These are phyloP conservation scores for Meira miltonrushii DNA, from an alignment of 1,284 basidiomycete genomes.

Conservation along the genomic window DNA sequence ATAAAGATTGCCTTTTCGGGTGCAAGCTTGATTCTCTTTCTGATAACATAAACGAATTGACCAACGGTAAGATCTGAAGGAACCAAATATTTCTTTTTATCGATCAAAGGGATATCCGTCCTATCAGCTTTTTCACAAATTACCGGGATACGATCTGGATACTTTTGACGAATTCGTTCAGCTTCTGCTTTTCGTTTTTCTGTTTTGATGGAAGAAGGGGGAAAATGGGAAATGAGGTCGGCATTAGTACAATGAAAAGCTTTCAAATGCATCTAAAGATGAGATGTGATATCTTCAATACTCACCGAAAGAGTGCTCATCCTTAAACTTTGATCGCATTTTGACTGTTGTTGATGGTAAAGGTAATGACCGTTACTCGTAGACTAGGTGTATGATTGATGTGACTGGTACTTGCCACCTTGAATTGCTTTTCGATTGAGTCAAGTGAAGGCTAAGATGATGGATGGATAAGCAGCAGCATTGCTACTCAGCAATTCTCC, in stretches of 20 bases:
- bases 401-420: too few relatives aligned
- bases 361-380: too few relatives aligned
- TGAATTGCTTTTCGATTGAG: too few relatives aligned
- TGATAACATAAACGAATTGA: slow-evolving; percentile 97
- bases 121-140: slow-evolving; percentile 99
- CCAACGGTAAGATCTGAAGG: slow-evolving; percentile 91
- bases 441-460: too few relatives aligned
- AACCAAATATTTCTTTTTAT: slow-evolving; percentile 99
- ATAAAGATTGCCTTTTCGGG: slow-evolving; percentile 80
- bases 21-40: slow-evolving; percentile 94
- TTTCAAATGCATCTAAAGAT: not conserved
- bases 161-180: slow-evolving; percentile 93
- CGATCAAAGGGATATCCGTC: slow-evolving; percentile 97
- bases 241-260: not conserved
- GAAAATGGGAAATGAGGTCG: not conserved
- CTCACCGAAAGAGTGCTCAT: slow-evolving; percentile 96
- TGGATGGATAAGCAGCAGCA: too few relatives aligned
- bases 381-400: too few relatives aligned
- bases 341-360: too few relatives aligned
- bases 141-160: slow-evolving; percentile 95
- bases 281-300: slow-evolving; percentile 18
- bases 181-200: slow-evolving; percentile 98
- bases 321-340: slow-evolving; percentile 99
- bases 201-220: slow-evolving; percentile 50
- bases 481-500: too few relatives aligned